Evolutionary conservation across 441 rosid species (phyloP).

Genomic region (Sinapis alba): DNA sequence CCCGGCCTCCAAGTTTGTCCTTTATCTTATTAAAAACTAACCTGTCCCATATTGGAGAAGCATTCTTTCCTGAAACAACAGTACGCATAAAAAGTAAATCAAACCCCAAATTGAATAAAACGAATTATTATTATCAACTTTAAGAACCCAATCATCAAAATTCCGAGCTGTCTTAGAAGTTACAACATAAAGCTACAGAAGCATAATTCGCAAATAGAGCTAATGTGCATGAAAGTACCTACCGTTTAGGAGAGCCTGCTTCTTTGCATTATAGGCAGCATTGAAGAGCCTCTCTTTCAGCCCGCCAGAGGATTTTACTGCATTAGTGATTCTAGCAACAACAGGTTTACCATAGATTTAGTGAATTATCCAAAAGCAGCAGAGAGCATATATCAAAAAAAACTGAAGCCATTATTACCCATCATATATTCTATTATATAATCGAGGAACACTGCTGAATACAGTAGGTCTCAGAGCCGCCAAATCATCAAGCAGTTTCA

Average conservation of each 20-base stretch:
- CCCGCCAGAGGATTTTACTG: constrained; percentile 86
- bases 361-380: constrained; percentile 17
- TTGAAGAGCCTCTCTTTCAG: constrained; percentile 85
- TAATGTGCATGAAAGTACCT: constrained; percentile 31
- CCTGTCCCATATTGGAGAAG: constrained; percentile 99
- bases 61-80: constrained; percentile 69
- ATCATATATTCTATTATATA: constrained; percentile 88
- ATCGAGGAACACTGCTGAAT: constrained; percentile 97
- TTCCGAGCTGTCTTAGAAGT: neutral
- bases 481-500: constrained; percentile 93
- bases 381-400: constrained; percentile 29
- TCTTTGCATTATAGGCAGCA: constrained; percentile 97
- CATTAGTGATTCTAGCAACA: constrained; percentile 70
- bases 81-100: constrained; percentile 23
- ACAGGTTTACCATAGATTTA: constrained; percentile 24
- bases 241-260: constrained; percentile 95
- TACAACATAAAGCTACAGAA: constrained; percentile 14
- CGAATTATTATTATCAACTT: neutral
- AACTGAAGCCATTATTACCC: constrained; percentile 56
- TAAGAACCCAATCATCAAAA: neutral
- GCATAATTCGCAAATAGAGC: neutral
- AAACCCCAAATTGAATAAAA: constrained; percentile 2
- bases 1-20: constrained; percentile 93
- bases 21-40: constrained; percentile 93
- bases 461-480: constrained; percentile 91